These are phyloP conservation scores for Saccharum officinarum DNA, from an alignment of 176 grass and related monocot genomes.

Conservation along the genomic window DNA sequence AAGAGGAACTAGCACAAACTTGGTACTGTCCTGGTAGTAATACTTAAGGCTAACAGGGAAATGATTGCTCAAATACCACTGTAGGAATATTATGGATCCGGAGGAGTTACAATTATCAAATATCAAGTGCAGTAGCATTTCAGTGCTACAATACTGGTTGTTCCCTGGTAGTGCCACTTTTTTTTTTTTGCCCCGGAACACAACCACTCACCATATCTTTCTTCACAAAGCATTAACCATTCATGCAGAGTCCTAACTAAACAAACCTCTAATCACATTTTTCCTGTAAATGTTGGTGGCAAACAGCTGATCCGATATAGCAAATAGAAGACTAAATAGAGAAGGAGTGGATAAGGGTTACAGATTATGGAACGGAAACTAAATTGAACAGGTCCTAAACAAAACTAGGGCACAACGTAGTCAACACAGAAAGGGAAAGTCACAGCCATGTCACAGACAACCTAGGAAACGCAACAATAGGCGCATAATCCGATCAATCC, in stretches of 20 bases:
- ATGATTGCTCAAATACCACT: constrained; percentile 8
- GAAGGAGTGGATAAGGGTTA: not conserved
- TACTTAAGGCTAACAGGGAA: not conserved
- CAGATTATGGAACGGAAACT: not conserved
- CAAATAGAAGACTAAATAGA: not conserved
- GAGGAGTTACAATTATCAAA: not conserved
- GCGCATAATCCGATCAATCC: not conserved
- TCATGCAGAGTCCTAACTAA: not conserved
- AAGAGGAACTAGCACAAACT: not conserved
- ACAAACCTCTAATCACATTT: not conserved
- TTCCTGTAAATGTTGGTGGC: not conserved
- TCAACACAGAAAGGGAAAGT: not conserved
- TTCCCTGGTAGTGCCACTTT: not conserved
- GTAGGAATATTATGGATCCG: not conserved
- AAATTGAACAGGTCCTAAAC: not conserved
- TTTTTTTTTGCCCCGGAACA: not conserved
- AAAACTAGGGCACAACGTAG: no score
- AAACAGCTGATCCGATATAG: not conserved
- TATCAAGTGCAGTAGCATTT: not conserved
- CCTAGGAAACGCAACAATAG: not conserved
- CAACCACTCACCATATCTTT: not conserved
- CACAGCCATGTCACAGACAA: not conserved
- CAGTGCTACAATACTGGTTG: not conserved
- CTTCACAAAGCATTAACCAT: not conserved
- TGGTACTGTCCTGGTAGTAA: not conserved